Evolutionary conservation across 2,329 filamentous ascomycete species (phyloP).

Genomic region (Xylaria sp.): DNA sequence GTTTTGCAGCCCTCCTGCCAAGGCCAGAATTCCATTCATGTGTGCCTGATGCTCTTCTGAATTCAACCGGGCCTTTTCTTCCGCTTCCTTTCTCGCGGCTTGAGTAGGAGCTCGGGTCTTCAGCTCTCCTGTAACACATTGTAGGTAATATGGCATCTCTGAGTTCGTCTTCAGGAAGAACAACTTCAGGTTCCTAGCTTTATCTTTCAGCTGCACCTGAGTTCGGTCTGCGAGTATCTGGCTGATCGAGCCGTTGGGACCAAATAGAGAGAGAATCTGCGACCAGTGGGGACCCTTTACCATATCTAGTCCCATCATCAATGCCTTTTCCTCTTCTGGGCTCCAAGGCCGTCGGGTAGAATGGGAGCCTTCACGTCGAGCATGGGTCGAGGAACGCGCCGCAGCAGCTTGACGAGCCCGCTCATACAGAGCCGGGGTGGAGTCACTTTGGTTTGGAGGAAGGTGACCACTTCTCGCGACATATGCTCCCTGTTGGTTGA

Average conservation of each 20-base stretch:
- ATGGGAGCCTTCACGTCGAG: slow-evolving; percentile 51
- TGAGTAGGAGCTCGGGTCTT: slow-evolving; percentile 77
- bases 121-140: slow-evolving; percentile 82
- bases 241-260: slow-evolving; percentile 70
- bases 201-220: slow-evolving; percentile 89
- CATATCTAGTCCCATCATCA: slow-evolving; percentile 82
- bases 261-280: slow-evolving; percentile 81
- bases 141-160: slow-evolving; percentile 82
- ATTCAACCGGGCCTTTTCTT: slow-evolving; percentile 55
- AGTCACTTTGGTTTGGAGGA: slow-evolving; percentile 52
- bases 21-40: slow-evolving; percentile 54
- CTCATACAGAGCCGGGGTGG: slow-evolving; percentile 53
- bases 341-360: slow-evolving; percentile 76
- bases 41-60: slow-evolving; percentile 56
- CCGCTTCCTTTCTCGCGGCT: slow-evolving; percentile 63
- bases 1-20: slow-evolving; percentile 48
- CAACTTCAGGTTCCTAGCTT: slow-evolving; percentile 81
- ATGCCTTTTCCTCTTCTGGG: slow-evolving; percentile 79
- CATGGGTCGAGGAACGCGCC: slow-evolving; percentile 51
- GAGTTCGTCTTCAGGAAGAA: slow-evolving; percentile 90
- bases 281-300: slow-evolving; percentile 93
- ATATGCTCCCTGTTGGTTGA: slow-evolving; percentile 21
- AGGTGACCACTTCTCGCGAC: slow-evolving; percentile 34
- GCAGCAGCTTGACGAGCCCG: slow-evolving; percentile 54
- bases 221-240: slow-evolving; percentile 83